phyloP scores from a whole-genome alignment of 257 asterid genomes.

The Henckelia pumila region DNA sequence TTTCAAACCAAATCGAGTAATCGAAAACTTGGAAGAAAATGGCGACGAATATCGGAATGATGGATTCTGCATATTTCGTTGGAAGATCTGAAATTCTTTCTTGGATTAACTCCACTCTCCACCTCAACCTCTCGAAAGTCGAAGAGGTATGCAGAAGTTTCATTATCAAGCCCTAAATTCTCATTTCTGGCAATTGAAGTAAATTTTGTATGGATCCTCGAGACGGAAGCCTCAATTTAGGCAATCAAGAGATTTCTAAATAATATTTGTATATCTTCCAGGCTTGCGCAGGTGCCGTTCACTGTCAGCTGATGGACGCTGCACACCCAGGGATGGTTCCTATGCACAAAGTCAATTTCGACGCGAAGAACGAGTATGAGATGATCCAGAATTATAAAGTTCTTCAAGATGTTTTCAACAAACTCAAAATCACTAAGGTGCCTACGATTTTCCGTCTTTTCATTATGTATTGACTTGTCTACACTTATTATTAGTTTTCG shows the following conservation, averaged over 20 bases:
- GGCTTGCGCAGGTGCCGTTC: conserved; percentile 89
- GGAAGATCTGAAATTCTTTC: conserved; percentile 84
- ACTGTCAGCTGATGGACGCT: conserved; percentile 91
- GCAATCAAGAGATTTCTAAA: background rate
- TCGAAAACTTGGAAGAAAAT: conserved; percentile 28
- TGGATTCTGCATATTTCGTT: conserved; percentile 92
- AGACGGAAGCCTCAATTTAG: background rate
- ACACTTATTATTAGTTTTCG: background rate
- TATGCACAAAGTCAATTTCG: conserved; percentile 91
- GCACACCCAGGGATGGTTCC: conserved; percentile 84
- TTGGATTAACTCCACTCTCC: conserved; percentile 86
- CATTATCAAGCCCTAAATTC: conserved; percentile 13
- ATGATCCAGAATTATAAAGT: conserved; percentile 91
- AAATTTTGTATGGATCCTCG: background rate
- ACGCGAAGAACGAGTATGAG: conserved; percentile 82
- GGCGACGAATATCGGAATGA: conserved; percentile 77
- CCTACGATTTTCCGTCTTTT: background rate
- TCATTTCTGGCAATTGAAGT: background rate
- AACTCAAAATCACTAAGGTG: conserved; percentile 82
- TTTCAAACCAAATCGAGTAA: conserved; percentile 9
- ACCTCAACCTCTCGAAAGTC: conserved; percentile 80
- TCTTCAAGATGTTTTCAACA: conserved; percentile 87
- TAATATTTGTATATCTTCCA: conserved; percentile 21
- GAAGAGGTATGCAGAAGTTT: conserved; percentile 65
- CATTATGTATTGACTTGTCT: background rate